These are phyloP conservation scores for Phytophthora foliorum DNA, from an alignment of 352 stramenopile genomes.

Conservation along the genomic window DNA sequence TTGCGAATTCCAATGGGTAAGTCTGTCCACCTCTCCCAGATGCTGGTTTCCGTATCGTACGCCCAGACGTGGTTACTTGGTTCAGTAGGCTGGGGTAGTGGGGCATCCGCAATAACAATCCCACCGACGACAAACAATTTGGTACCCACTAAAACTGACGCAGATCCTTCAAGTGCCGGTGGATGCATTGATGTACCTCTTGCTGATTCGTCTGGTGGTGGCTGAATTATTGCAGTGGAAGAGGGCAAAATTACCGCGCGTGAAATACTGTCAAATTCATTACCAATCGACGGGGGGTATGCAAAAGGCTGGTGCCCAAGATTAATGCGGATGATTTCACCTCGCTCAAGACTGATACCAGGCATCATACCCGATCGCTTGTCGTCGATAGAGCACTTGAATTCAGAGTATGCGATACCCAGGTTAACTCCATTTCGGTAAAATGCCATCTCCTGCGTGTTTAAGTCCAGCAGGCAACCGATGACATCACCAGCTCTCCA, in stretches of 20 bases:
- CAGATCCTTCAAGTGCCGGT: slow-evolving; percentile 60
- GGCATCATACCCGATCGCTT: slow-evolving; percentile 81
- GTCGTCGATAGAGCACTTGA: slow-evolving; percentile 61
- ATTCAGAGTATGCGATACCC: slow-evolving; percentile 78
- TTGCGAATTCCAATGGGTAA: slow-evolving; percentile 85
- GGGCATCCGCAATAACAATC: slow-evolving; percentile 34
- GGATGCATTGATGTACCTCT: slow-evolving; percentile 18
- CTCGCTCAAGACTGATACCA: slow-evolving; percentile 87
- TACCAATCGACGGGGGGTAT: slow-evolving; percentile 67
- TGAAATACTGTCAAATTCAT: slow-evolving; percentile 76
- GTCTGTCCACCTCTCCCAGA: slow-evolving; percentile 83
- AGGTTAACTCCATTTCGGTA: slow-evolving; percentile 91
- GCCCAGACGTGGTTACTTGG: slow-evolving; percentile 77
- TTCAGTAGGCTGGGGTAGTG: slow-evolving; percentile 19
- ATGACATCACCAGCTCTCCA: slow-evolving; percentile 94
- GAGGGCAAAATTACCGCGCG: slow-evolving; percentile 60
- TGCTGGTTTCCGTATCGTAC: slow-evolving; percentile 58
- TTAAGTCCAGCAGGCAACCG: slow-evolving; percentile 90
- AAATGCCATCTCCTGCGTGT: slow-evolving; percentile 86
- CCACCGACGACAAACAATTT: slow-evolving; percentile 86
- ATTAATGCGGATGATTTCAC: slow-evolving; percentile 90
- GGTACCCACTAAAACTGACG: slow-evolving; percentile 64
- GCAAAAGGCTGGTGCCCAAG: slow-evolving; percentile 84
- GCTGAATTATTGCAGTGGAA: slow-evolving; percentile 49
- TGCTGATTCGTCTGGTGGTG: slow-evolving; percentile 11